Base-by-base conservation (phyloP, 2,329 filamentous ascomycete species). In the Clarireedia homoeocarpa region DNA sequence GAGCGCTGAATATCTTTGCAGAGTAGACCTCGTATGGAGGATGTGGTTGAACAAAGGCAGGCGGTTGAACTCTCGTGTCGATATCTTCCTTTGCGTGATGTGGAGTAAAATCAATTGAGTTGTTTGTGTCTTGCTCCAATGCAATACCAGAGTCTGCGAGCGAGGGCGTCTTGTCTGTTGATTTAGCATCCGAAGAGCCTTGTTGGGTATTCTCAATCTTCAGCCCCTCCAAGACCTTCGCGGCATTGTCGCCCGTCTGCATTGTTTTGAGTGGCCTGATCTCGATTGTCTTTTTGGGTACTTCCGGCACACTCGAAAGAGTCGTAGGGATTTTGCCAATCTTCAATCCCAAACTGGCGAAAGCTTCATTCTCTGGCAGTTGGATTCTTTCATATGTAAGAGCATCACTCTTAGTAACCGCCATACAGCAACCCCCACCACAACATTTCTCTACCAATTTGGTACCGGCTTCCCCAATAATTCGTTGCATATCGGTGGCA, bases 1-100 rank as follows among this genome's bases (percentile, higher is more conserved):
- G 86, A 2, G 90, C 83, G 65, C 85, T 85, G 72, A 90, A 86
- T 48, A 99, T 82, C 61, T 85, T 89, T n/a, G 92, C 91, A 1
- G 91, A 87, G 72, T 88, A 95, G 59, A 97, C 91, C 62, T 92
- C 80, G 72, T 95, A 94, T 0, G 94, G 94, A 56, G 90, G 90
- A 70, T 99, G 94, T 26, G 94, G 94, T 70, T 96, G 90, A 53
- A 99, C 91, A 67, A 91, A 99, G 58, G 78, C 79, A 6, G 94
- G 94, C 17, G 94, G 92, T 68, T 92, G 86, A 58, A 83, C 77
- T 9, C 73, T 69, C 3, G 82, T 84, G 64, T 85, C 77, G 56
- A 83, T 69, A 24, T 48, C 26, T 12, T 58, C 56, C 7, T 53
- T 59, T 5, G 58, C 46, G 48, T 53, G 49, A 51, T 63, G 66